phyloP scores from a whole-genome alignment of 2,329 filamentous ascomycete species.

The Hypomyces perniciosus region DNA sequence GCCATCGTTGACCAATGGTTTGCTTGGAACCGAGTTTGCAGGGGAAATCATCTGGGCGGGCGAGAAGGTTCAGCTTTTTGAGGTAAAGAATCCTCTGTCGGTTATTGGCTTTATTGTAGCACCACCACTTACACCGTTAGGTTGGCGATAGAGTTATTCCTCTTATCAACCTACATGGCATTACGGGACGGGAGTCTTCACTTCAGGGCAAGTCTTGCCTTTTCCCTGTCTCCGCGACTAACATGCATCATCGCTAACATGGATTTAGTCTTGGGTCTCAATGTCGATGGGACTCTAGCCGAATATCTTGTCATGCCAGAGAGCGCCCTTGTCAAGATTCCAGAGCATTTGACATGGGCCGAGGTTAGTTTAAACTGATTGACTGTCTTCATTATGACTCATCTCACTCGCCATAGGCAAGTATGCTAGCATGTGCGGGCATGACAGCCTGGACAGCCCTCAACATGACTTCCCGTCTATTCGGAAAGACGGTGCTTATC shows the following conservation, averaged over 20 bases:
- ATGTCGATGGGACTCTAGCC: conserved; percentile 6
- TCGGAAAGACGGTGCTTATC: conserved; percentile 7
- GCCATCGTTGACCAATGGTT: neutral
- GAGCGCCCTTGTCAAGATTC: conserved; percentile 1
- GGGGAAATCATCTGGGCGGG: conserved; percentile 2
- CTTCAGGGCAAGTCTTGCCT: neutral
- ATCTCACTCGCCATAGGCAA: neutral
- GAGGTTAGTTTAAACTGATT: neutral
- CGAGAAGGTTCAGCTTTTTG: conserved; percentile 1
- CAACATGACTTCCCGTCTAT: neutral
- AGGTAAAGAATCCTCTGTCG: neutral
- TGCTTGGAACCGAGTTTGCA: conserved; percentile 4
- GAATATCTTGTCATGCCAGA: conserved; percentile 5
- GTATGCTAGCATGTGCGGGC: conserved; percentile 4
- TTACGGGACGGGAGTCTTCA: conserved; percentile 4
- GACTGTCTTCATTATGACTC: neutral
- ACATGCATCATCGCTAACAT: neutral
- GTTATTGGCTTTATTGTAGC: neutral
- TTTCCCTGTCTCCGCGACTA: neutral
- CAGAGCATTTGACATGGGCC: conserved; percentile 6
- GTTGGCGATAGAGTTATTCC: neutral
- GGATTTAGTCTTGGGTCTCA: neutral
- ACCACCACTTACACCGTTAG: neutral
- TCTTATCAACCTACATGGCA: conserved; percentile 5
- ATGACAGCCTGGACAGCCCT: conserved; percentile 8